Percentiles rank a stretch among this genome's conserved stretches.
phyloP scores from a whole-genome alignment of 805 yeast species.

The Teunomyces tritomae region DNA sequence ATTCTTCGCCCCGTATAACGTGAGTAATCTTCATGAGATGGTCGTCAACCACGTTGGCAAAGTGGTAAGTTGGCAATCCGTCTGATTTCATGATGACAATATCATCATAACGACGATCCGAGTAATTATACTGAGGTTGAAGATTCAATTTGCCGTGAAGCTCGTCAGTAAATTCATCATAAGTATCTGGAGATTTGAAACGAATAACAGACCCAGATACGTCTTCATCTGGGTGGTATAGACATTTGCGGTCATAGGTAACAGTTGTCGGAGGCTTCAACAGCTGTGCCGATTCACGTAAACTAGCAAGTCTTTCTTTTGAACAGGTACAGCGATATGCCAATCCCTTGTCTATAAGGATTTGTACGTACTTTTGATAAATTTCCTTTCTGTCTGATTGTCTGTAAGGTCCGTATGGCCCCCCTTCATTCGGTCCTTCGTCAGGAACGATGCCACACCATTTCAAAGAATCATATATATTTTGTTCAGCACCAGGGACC shows the following conservation, averaged over 20 bases:
- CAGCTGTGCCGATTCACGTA: constrained; percentile 70
- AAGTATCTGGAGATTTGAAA: constrained; percentile 69
- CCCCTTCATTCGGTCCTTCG: constrained; percentile 72
- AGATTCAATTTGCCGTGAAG: constrained; percentile 74
- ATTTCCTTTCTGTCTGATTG: constrained; percentile 78
- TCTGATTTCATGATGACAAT: constrained; percentile 90
- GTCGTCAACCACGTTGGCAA: constrained; percentile 95
- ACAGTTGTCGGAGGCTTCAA: constrained; percentile 88
- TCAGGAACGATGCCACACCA: constrained; percentile 80
- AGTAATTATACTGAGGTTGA: constrained; percentile 73
- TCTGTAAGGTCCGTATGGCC: constrained; percentile 68
- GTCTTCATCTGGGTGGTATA: constrained; percentile 26
- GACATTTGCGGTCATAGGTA: constrained; percentile 85
- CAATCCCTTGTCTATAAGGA: constrained; percentile 57
- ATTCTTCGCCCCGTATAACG: constrained; percentile 95
- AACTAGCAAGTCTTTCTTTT: constrained; percentile 65
- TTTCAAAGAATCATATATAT: constrained; percentile 67
- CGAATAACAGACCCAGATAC: constrained; percentile 53
- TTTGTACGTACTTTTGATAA: constrained; percentile 58
- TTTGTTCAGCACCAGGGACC: constrained; percentile 78
- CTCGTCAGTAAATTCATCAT: constrained; percentile 67
- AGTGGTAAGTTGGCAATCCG: constrained; percentile 92
- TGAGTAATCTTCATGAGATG: constrained; percentile 90
- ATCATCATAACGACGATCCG: constrained; percentile 82
- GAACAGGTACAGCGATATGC: constrained; percentile 90